Evolutionary conservation across 495 filamentous ascomycete species (phyloP).

Genomic region (Aspergillus nanangensis): DNA sequence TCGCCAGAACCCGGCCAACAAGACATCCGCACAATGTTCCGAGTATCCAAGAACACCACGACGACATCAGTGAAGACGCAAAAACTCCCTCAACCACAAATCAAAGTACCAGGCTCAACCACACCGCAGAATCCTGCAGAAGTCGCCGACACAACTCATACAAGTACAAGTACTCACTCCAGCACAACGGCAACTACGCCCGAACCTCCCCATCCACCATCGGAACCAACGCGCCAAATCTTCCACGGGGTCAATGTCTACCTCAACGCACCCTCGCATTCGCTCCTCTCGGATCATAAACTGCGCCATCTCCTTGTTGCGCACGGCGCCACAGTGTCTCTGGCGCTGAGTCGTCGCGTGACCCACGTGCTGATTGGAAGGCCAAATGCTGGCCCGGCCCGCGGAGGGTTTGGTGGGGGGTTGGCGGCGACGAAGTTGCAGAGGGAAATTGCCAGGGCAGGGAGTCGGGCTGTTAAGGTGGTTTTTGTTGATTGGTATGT

Average conservation of each 20-base stretch:
- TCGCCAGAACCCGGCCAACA: too few species aligned
- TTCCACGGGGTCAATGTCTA: conserved; percentile 70
- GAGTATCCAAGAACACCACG: neutral
- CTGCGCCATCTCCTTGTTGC: conserved; percentile 72
- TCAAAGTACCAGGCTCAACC: too few species aligned
- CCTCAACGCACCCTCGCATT: conserved; percentile 83
- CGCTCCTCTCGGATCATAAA: conserved; percentile 77
- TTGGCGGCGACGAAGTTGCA: conserved; percentile 78
- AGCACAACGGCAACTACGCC: neutral
- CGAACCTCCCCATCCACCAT: neutral
- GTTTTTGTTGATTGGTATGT: conserved; percentile 80
- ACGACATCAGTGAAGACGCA: neutral
- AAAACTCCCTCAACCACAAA: too few species aligned
- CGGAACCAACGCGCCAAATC: conserved; percentile 29
- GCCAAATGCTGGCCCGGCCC: conserved; percentile 36
- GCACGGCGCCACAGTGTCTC: conserved; percentile 66
- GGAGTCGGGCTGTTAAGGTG: conserved; percentile 63
- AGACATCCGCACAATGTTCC: too few species aligned
- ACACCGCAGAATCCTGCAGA: too few species aligned
- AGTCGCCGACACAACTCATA: too few species aligned
- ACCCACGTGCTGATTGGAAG: conserved; percentile 83
- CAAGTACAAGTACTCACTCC: neutral
- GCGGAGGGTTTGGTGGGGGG: conserved; percentile 64
- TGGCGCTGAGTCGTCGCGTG: conserved; percentile 66
- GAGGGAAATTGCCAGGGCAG: conserved; percentile 65